Evolutionary conservation across 108 stramenopile genomes (phyloP).

Genomic region (Cyclotella sp.): DNA sequence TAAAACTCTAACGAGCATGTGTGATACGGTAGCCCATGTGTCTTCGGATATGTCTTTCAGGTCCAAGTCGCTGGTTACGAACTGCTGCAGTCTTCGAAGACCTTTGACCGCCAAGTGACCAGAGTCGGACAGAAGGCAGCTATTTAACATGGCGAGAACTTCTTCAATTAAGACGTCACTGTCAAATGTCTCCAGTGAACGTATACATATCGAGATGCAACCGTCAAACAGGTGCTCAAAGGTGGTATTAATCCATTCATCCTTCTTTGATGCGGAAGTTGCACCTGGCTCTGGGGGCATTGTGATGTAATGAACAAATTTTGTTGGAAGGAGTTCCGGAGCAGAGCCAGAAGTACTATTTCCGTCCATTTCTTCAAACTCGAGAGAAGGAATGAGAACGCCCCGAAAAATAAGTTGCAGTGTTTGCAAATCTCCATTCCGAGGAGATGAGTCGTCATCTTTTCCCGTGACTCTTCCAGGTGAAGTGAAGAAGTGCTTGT

Average conservation of each 20-base stretch:
- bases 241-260: conserved; percentile 78
- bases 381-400: conserved; percentile 83
- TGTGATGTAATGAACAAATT: conserved; percentile 75
- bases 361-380: conserved; percentile 72
- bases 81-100: conserved; percentile 72
- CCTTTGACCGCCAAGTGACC: conserved; percentile 78
- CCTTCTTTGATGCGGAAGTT: conserved; percentile 17
- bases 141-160: conserved; percentile 84
- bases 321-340: conserved; percentile 66
- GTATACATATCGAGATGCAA: conserved; percentile 71
- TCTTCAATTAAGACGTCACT: conserved; percentile 78
- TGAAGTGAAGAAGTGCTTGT: conserved; percentile 71
- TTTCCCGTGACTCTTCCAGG: conserved; percentile 17
- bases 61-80: conserved; percentile 72
- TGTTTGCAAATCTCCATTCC: conserved; percentile 72
- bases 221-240: conserved; percentile 86
- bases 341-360: conserved; percentile 51
- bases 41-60: conserved; percentile 63
- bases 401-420: conserved; percentile 84
- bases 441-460: conserved; percentile 26
- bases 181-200: conserved; percentile 66
- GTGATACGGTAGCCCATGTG: conserved; percentile 85
- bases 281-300: conserved; percentile 31
- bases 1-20: conserved; percentile 83
- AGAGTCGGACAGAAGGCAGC: conserved; percentile 82